phyloP scores from a whole-genome alignment of 2,329 filamentous ascomycete genomes.

The Catunica adiposa region DNA sequence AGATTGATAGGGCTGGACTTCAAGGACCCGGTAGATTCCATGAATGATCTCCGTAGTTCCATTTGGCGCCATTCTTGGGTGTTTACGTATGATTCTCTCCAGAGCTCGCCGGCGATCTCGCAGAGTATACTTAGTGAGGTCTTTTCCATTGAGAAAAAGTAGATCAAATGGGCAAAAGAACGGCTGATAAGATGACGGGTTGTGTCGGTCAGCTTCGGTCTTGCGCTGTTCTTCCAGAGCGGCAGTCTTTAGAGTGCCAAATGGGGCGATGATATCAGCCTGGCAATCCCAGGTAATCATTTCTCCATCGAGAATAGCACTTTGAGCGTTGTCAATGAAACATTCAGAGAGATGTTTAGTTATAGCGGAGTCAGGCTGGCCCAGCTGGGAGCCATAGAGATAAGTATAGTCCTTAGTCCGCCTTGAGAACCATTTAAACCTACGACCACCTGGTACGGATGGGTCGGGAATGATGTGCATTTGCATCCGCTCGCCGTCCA shows the following conservation, averaged over 20 bases:
- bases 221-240: slow-evolving; percentile 60
- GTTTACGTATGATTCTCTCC: slow-evolving; percentile 3
- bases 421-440: slow-evolving; percentile 81
- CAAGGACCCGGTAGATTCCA: slow-evolving; percentile 57
- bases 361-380: slow-evolving; percentile 59
- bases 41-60: slow-evolving; percentile 34
- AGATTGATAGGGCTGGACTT: slow-evolving; percentile 58
- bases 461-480: slow-evolving; percentile 73
- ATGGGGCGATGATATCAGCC: slow-evolving; percentile 67
- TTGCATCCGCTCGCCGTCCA: slow-evolving; percentile 95
- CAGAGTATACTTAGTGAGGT: slow-evolving; percentile 67
- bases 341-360: slow-evolving; percentile 65
- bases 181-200: slow-evolving; percentile 35
- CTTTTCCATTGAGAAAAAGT: slow-evolving; percentile 66
- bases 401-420: slow-evolving; percentile 96
- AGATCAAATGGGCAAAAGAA: slow-evolving; percentile 83
- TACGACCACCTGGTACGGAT: slow-evolving; percentile 47
- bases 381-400: slow-evolving; percentile 64
- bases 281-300: slow-evolving; percentile 97
- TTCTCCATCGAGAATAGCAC: slow-evolving; percentile 85
- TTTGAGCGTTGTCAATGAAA: slow-evolving; percentile 62
- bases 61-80: background rate
- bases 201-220: slow-evolving; percentile 34
- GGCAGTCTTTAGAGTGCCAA: slow-evolving; percentile 85
- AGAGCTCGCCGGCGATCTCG: slow-evolving; percentile 65